Evolutionary conservation across 163 green algal species (phyloP).

Genomic region (Chloromonas sp.): DNA sequence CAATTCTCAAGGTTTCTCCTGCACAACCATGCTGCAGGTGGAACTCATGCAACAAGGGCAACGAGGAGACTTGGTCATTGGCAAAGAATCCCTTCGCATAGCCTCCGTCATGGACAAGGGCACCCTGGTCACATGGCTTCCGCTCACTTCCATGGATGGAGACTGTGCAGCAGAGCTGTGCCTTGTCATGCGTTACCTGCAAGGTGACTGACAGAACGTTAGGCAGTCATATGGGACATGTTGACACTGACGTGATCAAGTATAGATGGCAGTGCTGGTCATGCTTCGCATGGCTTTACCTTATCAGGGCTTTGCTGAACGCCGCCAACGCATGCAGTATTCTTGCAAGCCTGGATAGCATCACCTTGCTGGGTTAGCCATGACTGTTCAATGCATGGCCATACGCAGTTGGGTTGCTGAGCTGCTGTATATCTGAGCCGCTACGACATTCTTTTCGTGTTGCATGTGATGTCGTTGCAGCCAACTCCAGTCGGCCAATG

Average conservation of each 20-base stretch:
- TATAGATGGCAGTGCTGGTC: too few species aligned
- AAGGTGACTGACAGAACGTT: neutral
- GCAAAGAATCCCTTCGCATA: neutral
- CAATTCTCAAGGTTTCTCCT: too few species aligned
- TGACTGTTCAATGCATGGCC: too few species aligned
- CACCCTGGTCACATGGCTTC: neutral
- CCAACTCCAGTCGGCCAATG: neutral
- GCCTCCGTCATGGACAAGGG: neutral
- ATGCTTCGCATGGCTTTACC: too few species aligned
- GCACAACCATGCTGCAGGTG: neutral
- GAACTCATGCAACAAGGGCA: neutral
- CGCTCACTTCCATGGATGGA: neutral
- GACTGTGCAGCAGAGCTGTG: neutral
- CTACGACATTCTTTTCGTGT: neutral
- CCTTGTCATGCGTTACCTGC: constrained; percentile 1
- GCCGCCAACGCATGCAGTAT: too few species aligned
- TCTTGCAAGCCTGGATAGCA: neutral
- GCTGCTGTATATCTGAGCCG: too few species aligned
- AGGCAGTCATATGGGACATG: neutral
- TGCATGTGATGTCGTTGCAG: neutral
- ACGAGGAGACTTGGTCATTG: neutral
- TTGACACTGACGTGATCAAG: neutral
- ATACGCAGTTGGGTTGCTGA: too few species aligned
- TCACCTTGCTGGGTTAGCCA: neutral
- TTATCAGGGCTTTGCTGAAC: too few species aligned